Base-by-base conservation (phyloP, 768 basidiomycete genomes). In the Hirschioporus abietinus region DNA sequence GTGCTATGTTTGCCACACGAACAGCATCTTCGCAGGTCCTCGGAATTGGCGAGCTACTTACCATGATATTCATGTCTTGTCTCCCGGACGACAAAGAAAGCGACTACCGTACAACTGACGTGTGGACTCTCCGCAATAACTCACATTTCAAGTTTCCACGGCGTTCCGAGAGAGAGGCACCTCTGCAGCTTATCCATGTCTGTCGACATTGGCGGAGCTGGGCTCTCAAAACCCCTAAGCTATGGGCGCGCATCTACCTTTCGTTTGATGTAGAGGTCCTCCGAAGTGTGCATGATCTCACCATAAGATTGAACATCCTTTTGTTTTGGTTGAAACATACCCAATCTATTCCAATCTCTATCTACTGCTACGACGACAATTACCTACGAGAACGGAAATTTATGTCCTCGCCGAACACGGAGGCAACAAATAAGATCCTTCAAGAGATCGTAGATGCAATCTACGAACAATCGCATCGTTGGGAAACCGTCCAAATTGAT, bases 191-290 rank as follows among this genome's bases (percentile, higher is more conserved):
- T 63, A 80, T 84, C 0, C 74, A 78, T 36, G 86, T 88, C 6
- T 80, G 77, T 73, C 78, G 75, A 25, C 81, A 78, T 66, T 89
- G 87, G 87, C 80, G 87, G 58, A 66, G 71, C 30, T 77, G 88
- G 18, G 83, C 83, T 1, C 74, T 81, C 15, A 74, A 74, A 20
- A 85, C 84, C 15, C 78, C 86, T 0, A 76, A 78, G 42, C 72
- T 89, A 18, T 88, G 87, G 85, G 82, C 84, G 30, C 30, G 30
- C 30, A 30, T 30, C 30, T 8, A 30, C 30, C 30, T 30, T 8
- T 30, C 30, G 8, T 30, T 30, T 30, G 2, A 30, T 30, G 4
- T 2, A 30, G 30, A 30, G 30, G 12, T 52, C 1, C 12, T 12
- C 42, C 1, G 20, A 12, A 52, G 42, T 15, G 20, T 52, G 3